phyloP scores from a whole-genome alignment of 2,329 filamentous ascomycete genomes.

The Dothideomycetes sp. region DNA sequence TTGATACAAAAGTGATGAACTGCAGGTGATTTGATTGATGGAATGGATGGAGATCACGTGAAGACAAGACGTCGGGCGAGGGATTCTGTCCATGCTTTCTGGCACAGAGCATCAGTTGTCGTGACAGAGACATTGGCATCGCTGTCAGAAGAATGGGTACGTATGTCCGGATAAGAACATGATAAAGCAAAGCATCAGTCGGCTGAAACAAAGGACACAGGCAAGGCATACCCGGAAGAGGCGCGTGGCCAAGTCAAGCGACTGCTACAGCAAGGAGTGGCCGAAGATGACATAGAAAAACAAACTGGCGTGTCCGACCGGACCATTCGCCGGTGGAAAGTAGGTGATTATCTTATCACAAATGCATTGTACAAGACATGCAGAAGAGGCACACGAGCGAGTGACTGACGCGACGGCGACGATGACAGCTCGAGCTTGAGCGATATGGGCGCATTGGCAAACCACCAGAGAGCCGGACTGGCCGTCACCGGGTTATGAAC shows the following conservation, averaged over 20 bases:
- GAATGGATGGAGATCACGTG: neutral
- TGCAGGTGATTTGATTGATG: neutral
- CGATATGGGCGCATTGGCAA: constrained; percentile 30
- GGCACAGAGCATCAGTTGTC: constrained; percentile 3
- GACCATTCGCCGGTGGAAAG: constrained; percentile 28
- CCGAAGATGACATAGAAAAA: constrained; percentile 29
- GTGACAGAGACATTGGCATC: constrained; percentile 13
- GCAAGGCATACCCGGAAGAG: constrained; percentile 21
- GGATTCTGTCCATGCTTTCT: constrained; percentile 8
- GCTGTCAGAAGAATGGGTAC: constrained; percentile 12
- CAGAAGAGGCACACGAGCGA: neutral
- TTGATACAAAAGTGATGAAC: too few relatives aligned
- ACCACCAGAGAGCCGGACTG: constrained; percentile 28
- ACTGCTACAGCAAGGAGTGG: constrained; percentile 26
- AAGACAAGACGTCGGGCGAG: neutral
- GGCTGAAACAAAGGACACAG: constrained; percentile 14
- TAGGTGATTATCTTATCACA: neutral
- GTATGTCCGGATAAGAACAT: neutral
- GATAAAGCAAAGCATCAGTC: neutral
- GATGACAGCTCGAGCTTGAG: constrained; percentile 24
- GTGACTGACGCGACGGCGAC: neutral
- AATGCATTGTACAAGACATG: too few relatives aligned
- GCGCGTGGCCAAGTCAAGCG: constrained; percentile 22
- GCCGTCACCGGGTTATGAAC: constrained; percentile 27
- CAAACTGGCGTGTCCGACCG: constrained; percentile 29